Conservation (phyloP, 208 protist genomes). For the Phytomonas sp. region DNA sequence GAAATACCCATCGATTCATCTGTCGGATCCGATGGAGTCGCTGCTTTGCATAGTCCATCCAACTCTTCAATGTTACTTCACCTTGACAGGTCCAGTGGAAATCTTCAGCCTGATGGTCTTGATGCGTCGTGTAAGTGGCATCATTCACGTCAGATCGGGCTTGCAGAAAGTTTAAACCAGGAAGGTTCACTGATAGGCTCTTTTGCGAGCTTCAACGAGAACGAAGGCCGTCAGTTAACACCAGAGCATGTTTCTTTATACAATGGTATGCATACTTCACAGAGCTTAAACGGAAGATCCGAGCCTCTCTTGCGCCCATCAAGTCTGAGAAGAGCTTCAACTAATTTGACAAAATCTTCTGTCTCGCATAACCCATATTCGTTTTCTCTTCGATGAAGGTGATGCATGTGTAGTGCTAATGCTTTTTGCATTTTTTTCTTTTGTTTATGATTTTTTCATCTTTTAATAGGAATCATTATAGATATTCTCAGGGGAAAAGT, state of each 20-base stretch:
- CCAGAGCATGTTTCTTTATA: neutral
- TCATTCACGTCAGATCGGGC: neutral
- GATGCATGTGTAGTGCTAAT: neutral
- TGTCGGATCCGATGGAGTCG: neutral
- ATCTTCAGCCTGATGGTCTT: neutral
- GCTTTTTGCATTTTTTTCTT: neutral
- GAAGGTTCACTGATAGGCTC: neutral
- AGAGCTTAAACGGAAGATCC: neutral
- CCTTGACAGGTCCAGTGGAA: neutral
- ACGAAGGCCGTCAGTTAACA: neutral
- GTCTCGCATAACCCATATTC: neutral
- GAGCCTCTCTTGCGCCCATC: neutral
- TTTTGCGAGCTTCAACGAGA: neutral
- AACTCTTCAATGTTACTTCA: neutral
- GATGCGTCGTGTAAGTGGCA: neutral
- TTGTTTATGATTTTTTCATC: neutral
- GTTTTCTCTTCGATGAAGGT: neutral
- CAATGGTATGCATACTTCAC: neutral
- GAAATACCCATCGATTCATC: constrained; percentile 15
- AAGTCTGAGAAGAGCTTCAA: neutral
- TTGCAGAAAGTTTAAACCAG: neutral
- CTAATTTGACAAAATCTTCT: neutral
- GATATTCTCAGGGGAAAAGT: neutral
- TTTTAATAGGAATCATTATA: neutral
- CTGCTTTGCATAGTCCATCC: neutral